Evolutionary conservation across 768 basidiomycete genomes (phyloP).

Genomic region (Auricularia sp.): DNA sequence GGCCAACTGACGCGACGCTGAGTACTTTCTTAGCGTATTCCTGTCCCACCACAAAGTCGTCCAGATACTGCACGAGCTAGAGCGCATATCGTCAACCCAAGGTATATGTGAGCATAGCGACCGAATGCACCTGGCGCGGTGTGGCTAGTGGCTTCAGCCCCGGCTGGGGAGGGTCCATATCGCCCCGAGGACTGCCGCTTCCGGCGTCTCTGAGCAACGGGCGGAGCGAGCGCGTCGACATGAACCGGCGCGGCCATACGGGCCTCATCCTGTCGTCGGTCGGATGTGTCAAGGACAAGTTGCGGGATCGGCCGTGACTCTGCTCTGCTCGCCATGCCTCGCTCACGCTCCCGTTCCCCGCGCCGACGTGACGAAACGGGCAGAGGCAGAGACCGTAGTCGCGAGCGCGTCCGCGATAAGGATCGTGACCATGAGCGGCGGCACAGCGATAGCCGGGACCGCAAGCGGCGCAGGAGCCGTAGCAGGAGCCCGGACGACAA

Average conservation of each 20-base stretch:
- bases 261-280: neutral
- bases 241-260: neutral
- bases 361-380: neutral
- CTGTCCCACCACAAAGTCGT: slow-evolving; percentile 87
- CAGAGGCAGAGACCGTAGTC: neutral
- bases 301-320: neutral
- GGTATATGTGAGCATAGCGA: neutral
- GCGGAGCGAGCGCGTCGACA: neutral
- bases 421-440: neutral
- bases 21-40: slow-evolving; percentile 88
- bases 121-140: slow-evolving; percentile 35
- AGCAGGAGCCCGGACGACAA: slow-evolving; percentile 27
- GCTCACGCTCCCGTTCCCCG: slow-evolving; percentile 10
- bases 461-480: slow-evolving; percentile 18
- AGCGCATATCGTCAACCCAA: neutral
- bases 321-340: slow-evolving; percentile 6
- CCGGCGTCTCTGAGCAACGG: neutral
- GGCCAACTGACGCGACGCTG: slow-evolving; percentile 73
- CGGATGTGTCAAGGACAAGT: neutral
- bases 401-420: neutral
- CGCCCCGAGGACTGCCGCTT: neutral
- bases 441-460: neutral
- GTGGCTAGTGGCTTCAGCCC: slow-evolving; percentile 35
- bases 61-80: slow-evolving; percentile 76
- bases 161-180: neutral